Conservation (phyloP, 176 grass and related monocot species). For the Musa acuminata region DNA sequence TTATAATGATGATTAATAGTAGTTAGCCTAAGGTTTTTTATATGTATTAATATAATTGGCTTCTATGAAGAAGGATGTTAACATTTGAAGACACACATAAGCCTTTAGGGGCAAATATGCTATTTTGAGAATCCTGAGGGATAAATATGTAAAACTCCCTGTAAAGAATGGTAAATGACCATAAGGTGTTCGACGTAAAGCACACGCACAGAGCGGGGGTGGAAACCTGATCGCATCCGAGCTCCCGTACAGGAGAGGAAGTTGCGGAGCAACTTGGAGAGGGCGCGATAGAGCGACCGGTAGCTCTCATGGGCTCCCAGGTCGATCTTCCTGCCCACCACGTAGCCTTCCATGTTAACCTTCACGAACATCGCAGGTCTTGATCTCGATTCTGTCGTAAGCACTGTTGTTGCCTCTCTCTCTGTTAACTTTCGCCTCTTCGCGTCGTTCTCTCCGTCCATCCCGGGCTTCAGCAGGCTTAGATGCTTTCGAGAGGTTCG, state of each 20-base stretch:
- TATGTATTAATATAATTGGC: too few species aligned
- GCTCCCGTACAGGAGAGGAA: slow-evolving; percentile 34
- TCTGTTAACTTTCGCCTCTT: not conserved
- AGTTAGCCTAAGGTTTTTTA: too few species aligned
- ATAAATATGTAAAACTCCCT: too few species aligned
- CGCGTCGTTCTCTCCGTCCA: not conserved
- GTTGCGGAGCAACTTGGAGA: slow-evolving; percentile 54
- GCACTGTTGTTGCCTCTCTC: not conserved
- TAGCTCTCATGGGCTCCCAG: slow-evolving; percentile 50
- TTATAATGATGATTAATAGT: too few species aligned
- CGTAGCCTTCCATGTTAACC: slow-evolving; percentile 66
- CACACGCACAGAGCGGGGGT: too few species aligned
- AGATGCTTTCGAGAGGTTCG: slow-evolving; percentile 36
- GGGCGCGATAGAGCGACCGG: slow-evolving; percentile 36
- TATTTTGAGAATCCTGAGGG: too few species aligned
- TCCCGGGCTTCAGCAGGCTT: slow-evolving; percentile 6
- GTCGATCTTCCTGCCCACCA: slow-evolving; percentile 73
- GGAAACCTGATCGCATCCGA: too few species aligned
- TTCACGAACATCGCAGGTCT: slow-evolving; percentile 60
- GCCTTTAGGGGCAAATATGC: too few species aligned
- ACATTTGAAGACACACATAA: too few species aligned
- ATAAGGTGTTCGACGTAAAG: too few species aligned
- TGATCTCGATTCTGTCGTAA: not conserved
- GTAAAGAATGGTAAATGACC: too few species aligned
- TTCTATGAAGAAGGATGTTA: too few species aligned